Evolutionary conservation across 2,329 filamentous ascomycete genomes (phyloP).

Genomic region (Fusarium redolens): DNA sequence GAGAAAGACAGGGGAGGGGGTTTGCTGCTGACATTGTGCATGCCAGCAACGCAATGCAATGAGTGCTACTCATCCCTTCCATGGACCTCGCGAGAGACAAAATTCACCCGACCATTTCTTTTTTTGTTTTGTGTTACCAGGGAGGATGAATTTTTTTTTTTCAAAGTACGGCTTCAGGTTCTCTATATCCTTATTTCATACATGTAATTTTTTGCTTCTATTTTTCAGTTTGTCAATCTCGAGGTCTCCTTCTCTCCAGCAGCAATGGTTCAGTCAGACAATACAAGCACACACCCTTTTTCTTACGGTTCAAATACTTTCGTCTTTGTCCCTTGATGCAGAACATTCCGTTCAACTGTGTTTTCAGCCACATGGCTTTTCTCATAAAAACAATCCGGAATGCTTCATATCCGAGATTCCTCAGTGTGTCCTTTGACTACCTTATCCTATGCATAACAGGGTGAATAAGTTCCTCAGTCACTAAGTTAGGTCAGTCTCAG

Average conservation of each 20-base stretch:
- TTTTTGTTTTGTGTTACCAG: constrained; percentile 39
- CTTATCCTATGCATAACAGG: neutral
- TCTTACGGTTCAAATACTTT: constrained; percentile 23
- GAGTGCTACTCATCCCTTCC: constrained; percentile 23
- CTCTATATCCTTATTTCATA: constrained; percentile 48
- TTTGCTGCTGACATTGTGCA: constrained; percentile 28
- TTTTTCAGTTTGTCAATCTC: constrained; percentile 36
- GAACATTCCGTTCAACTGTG: constrained; percentile 23
- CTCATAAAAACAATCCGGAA: constrained; percentile 18
- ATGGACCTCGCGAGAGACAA: constrained; percentile 43
- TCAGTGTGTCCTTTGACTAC: neutral
- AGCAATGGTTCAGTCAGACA: constrained; percentile 46
- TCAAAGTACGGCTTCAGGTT: constrained; percentile 43
- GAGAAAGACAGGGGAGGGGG: constrained; percentile 38
- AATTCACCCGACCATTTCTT: constrained; percentile 36
- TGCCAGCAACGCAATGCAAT: constrained; percentile 10
- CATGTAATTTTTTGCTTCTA: constrained; percentile 43
- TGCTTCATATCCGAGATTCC: constrained; percentile 7
- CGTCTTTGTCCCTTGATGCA: constrained; percentile 4
- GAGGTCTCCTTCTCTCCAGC: constrained; percentile 45
- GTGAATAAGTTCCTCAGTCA: neutral
- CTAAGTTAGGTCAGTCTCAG: constrained; percentile 12
- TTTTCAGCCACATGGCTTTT: constrained; percentile 22
- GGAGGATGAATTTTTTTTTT: constrained; percentile 42
- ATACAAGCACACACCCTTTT: constrained; percentile 41